Evolutionary conservation across 345 rosid species (phyloP).

Genomic region (Populus nigra): DNA sequence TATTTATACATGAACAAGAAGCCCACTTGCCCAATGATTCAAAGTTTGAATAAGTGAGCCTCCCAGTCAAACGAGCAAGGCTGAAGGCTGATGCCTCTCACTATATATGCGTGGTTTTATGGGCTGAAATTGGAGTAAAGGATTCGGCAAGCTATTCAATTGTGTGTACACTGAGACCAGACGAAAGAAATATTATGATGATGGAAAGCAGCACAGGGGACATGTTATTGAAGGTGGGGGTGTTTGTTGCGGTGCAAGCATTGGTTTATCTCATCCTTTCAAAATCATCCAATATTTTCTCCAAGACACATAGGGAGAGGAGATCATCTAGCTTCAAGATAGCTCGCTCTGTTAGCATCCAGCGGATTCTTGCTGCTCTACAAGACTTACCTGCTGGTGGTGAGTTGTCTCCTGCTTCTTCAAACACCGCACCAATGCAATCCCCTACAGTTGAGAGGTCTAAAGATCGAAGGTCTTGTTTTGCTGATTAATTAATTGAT

Average conservation of each 20-base stretch:
- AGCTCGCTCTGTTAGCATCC: slow-evolving; percentile 48
- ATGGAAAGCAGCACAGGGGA: slow-evolving; percentile 43
- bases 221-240: slow-evolving; percentile 41
- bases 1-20: background rate
- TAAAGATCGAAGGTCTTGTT: background rate
- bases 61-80: slow-evolving; percentile 8
- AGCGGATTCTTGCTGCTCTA: slow-evolving; percentile 41
- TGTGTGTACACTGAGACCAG: background rate
- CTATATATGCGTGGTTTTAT: background rate
- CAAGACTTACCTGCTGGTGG: slow-evolving; percentile 40
- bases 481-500: background rate
- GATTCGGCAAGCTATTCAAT: background rate
- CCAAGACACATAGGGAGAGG: slow-evolving; percentile 21
- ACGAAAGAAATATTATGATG: background rate
- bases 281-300: slow-evolving; percentile 58
- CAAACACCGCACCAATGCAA: background rate
- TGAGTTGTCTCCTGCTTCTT: slow-evolving; percentile 11
- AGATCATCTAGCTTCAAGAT: slow-evolving; percentile 43
- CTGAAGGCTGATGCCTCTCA: background rate
- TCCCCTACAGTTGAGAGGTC: background rate
- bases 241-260: slow-evolving; percentile 51
- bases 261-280: slow-evolving; percentile 62
- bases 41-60: background rate
- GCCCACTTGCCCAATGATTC: background rate
- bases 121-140: background rate